Conservation (phyloP, 2,329 filamentous ascomycete species). For the Diaporthe sp. region DNA sequence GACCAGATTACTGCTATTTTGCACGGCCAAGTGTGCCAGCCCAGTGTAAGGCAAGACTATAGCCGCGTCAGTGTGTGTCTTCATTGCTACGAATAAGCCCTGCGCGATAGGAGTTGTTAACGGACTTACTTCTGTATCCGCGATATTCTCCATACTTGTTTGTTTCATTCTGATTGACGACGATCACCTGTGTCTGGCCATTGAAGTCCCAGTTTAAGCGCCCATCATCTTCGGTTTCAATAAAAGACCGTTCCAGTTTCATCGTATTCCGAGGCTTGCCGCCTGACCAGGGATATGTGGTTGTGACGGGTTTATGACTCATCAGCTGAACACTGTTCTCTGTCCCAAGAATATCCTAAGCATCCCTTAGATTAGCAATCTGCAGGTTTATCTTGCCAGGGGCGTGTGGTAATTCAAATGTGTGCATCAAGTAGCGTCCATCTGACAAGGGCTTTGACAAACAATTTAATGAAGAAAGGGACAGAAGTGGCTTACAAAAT, state of each 20-base stretch:
- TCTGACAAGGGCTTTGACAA: too few relatives aligned
- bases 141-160: conserved; percentile 63
- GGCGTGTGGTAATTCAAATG: too few relatives aligned
- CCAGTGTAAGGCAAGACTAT: conserved; percentile 50
- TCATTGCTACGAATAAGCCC: too few relatives aligned
- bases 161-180: conserved; percentile 60
- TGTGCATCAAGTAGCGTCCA: too few relatives aligned
- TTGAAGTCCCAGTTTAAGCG: conserved; percentile 62
- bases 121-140: conserved; percentile 53
- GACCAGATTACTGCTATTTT: conserved; percentile 56
- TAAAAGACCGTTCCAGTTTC: conserved; percentile 54
- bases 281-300: conserved; percentile 60
- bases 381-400: too few relatives aligned
- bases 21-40: conserved; percentile 57
- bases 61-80: conserved; percentile 16
- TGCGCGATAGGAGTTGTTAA: too few relatives aligned
- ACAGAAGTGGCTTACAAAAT: conserved; percentile 45
- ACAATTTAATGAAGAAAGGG: not conserved
- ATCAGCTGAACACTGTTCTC: conserved; percentile 55
- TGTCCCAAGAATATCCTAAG: conserved; percentile 56
- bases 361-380: not conserved
- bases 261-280: conserved; percentile 61
- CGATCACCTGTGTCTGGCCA: conserved; percentile 55
- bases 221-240: conserved; percentile 54
- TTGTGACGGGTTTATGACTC: conserved; percentile 45